Evolutionary conservation across 225 moss, liverwort and hornwort genomes (phyloP).

Genomic region (Polytrichum commune): DNA sequence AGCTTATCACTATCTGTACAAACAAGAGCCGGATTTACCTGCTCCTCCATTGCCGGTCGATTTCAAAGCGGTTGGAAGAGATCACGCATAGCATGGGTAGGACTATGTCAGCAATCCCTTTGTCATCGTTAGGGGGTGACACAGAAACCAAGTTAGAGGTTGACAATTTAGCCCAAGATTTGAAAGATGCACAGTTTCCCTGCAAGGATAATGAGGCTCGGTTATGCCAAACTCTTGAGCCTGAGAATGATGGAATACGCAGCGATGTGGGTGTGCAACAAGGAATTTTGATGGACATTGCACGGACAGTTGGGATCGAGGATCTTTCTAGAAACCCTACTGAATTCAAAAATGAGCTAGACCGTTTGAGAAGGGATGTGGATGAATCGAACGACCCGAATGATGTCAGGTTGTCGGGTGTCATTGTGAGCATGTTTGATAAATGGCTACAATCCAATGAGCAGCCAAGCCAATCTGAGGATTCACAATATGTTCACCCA

Average conservation of each 20-base stretch:
- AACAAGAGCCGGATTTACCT: conserved; percentile 85
- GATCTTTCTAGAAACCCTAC: conserved; percentile 70
- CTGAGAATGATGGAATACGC: conserved; percentile 63
- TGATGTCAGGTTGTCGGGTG: conserved; percentile 80
- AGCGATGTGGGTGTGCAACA: conserved; percentile 80
- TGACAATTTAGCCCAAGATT: conserved; percentile 62
- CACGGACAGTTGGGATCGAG: conserved; percentile 80
- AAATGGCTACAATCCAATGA: conserved; percentile 49
- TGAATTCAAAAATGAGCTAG: conserved; percentile 79
- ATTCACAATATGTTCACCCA: conserved; percentile 41
- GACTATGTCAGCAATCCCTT: conserved; percentile 56
- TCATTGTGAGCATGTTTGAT: conserved; percentile 75
- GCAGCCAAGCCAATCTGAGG: conserved; percentile 69
- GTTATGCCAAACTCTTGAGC: conserved; percentile 76
- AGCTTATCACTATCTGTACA: conserved; percentile 73
- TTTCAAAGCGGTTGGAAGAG: conserved; percentile 73
- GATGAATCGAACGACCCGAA: conserved; percentile 62
- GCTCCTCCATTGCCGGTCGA: conserved; percentile 82
- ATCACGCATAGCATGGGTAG: conserved; percentile 69
- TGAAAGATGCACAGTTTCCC: conserved; percentile 64
- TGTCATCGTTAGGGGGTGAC: conserved; percentile 66
- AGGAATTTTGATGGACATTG: conserved; percentile 93
- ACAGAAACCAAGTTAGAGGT: conserved; percentile 55
- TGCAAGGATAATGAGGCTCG: conserved; percentile 88
- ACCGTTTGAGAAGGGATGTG: conserved; percentile 72